Conservation (phyloP, 73 alveolate genomes). For the Urostyla sp. region DNA sequence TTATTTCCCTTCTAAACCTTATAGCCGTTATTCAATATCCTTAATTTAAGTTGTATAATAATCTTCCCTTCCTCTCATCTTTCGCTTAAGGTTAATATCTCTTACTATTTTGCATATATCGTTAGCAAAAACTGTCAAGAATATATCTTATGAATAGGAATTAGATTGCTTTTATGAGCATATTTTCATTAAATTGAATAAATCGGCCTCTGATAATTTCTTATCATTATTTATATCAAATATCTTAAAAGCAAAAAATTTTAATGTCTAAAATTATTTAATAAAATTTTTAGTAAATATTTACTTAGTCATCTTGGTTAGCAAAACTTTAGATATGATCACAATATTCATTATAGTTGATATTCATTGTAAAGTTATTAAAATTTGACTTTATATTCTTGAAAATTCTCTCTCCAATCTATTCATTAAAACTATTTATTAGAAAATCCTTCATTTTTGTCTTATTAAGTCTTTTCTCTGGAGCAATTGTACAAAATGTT, state of each 20-base stretch:
- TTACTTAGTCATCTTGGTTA: slow-evolving; percentile 33
- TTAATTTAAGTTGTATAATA: slow-evolving; percentile 9
- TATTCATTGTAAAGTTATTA: slow-evolving; percentile 27
- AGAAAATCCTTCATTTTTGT: slow-evolving; percentile 32
- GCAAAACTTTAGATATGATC: slow-evolving; percentile 23
- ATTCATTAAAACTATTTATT: slow-evolving; percentile 14
- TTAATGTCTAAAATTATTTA: slow-evolving; percentile 4
- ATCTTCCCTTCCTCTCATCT: slow-evolving; percentile 45
- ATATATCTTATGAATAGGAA: slow-evolving; percentile 2
- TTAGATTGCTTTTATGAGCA: not conserved
- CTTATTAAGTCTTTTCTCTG: slow-evolving; percentile 22
- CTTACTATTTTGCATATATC: slow-evolving; percentile 13
- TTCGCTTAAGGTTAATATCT: slow-evolving; percentile 25
- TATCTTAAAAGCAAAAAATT: slow-evolving; percentile 16
- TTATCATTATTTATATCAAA: slow-evolving; percentile 36
- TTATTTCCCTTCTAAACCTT: not conserved
- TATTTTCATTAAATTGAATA: slow-evolving; percentile 20
- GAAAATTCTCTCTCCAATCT: slow-evolving; percentile 33
- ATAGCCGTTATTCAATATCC: slow-evolving; percentile 23
- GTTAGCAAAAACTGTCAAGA: slow-evolving; percentile 25
- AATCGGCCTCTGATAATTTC: slow-evolving; percentile 27
- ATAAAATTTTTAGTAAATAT: no score
- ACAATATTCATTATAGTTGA: slow-evolving; percentile 16
- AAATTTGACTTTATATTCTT: slow-evolving; percentile 31
- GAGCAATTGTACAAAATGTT: slow-evolving; percentile 12